Conservation (phyloP, 2,329 filamentous ascomycete species). For the Trichoderma atroviride region DNA sequence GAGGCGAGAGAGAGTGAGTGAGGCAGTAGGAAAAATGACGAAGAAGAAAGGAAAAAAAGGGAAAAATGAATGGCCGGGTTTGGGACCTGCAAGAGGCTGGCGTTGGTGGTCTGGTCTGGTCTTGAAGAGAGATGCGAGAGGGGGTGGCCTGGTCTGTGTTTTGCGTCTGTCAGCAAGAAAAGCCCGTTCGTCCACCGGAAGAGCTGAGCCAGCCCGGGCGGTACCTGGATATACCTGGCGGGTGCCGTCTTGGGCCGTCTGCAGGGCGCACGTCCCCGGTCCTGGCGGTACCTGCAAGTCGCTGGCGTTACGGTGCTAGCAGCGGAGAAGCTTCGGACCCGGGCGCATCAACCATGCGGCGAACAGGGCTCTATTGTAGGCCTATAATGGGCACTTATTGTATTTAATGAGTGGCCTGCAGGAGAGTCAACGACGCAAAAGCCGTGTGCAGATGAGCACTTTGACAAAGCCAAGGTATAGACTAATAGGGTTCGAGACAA, state of each 20-base stretch:
- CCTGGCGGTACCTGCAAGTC: not conserved
- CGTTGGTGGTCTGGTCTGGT: conserved; percentile 14
- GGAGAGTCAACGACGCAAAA: not conserved
- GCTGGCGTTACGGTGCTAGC: not conserved
- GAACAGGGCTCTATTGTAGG: not conserved
- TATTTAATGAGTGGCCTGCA: not conserved
- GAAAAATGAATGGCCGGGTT: conserved; percentile 17
- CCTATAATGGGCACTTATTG: not conserved
- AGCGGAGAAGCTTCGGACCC: conserved; percentile 15
- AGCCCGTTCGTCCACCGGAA: conserved; percentile 9
- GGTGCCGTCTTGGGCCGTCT: not conserved
- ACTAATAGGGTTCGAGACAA: not conserved
- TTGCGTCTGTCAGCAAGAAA: conserved; percentile 7
- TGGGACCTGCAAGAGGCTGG: conserved; percentile 10
- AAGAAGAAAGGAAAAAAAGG: not conserved
- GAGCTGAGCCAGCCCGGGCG: not conserved
- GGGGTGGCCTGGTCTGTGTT: conserved; percentile 16
- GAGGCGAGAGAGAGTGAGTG: not conserved
- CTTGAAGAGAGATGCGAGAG: conserved; percentile 15
- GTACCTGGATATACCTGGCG: not conserved
- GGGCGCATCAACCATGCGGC: not conserved
- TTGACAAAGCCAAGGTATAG: not conserved
- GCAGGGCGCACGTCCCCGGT: conserved; percentile 2
- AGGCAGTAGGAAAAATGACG: too few relatives aligned
- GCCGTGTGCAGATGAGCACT: not conserved